Evolutionary conservation across 345 rosid genomes (phyloP).

Genomic region (Luvunga scandens): DNA sequence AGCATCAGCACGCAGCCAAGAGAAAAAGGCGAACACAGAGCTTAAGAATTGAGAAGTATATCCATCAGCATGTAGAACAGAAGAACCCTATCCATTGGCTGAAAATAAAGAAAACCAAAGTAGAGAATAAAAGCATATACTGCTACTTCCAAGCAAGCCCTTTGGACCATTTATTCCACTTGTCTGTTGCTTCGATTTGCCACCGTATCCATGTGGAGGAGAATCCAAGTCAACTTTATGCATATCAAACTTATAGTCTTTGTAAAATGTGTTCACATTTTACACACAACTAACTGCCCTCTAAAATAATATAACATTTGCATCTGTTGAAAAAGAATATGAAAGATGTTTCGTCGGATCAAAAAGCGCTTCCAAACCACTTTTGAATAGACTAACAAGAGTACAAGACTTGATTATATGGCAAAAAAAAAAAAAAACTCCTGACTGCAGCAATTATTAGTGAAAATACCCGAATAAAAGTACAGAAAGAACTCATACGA

Average conservation of each 20-base stretch:
- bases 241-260: not conserved
- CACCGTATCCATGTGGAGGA: constrained; percentile 17
- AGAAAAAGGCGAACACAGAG: not conserved
- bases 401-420: not conserved
- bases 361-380: not conserved
- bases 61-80: not conserved
- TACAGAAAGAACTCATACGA: not conserved
- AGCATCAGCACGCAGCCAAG: not conserved
- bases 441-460: not conserved
- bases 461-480: not conserved
- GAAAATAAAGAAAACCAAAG: not conserved
- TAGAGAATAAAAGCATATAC: not conserved
- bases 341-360: not conserved
- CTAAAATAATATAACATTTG: not conserved
- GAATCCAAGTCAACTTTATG: constrained; percentile 8
- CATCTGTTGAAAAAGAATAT: not conserved
- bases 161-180: not conserved
- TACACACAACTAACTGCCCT: not conserved
- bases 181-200: not conserved
- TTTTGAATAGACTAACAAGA: not conserved
- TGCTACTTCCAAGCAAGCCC: not conserved
- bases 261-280: not conserved
- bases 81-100: not conserved
- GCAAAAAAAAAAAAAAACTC: not conserved
- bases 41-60: not conserved